Conservation (phyloP, 2,329 filamentous ascomycete genomes). For the Paradendryphiella salina region DNA sequence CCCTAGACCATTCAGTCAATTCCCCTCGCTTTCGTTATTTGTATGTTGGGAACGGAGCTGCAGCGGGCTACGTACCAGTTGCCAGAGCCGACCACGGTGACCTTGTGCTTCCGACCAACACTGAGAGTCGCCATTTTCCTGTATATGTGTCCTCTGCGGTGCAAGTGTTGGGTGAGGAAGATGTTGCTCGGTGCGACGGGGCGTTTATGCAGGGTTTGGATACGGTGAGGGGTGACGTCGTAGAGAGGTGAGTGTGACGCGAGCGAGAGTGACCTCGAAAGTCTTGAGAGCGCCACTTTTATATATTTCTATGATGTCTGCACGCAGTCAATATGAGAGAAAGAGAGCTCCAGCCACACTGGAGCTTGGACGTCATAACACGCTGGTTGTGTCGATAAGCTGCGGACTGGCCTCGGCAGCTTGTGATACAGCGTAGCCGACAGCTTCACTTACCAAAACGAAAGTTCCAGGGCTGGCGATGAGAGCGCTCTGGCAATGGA, state of each 20-base stretch:
- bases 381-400: constrained; percentile 23
- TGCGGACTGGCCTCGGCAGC: constrained; percentile 41
- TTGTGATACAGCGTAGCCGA: constrained; percentile 41
- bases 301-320: constrained; percentile 15
- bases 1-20: constrained; percentile 60
- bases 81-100: constrained; percentile 90
- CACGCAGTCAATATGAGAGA: constrained; percentile 11
- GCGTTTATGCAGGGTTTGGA: constrained; percentile 13
- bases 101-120: constrained; percentile 77
- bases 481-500: constrained; percentile 4
- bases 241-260: constrained; percentile 16
- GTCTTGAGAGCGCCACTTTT: constrained; percentile 33
- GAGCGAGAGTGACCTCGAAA: constrained; percentile 16
- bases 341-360: constrained; percentile 20
- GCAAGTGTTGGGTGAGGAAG: constrained; percentile 2
- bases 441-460: constrained; percentile 18
- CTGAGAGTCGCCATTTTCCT: constrained; percentile 54
- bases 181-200: constrained; percentile 12
- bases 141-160: constrained; percentile 6
- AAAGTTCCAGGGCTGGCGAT: constrained; percentile 12
- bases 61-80: constrained; percentile 72
- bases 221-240: constrained; percentile 29
- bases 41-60: not conserved
- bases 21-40: not conserved
- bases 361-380: constrained; percentile 26